A percentile compares a stretch with the other conserved stretches of the same genome.
These are phyloP conservation scores for Saccharomycopsis phalli DNA, from an alignment of 1,139 yeast genomes.

Conservation along the genomic window DNA sequence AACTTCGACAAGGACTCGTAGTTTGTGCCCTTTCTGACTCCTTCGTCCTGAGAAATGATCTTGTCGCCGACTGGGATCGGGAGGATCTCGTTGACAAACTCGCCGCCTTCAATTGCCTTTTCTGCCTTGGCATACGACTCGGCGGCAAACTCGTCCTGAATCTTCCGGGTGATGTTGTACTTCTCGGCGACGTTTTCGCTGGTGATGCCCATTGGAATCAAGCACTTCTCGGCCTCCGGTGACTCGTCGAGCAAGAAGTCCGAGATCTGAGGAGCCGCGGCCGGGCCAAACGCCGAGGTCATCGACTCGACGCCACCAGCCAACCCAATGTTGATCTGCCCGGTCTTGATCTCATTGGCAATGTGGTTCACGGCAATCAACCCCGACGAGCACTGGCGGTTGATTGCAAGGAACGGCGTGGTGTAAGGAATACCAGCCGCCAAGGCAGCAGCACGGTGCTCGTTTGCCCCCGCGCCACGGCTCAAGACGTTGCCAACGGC, in stretches of 20 bases:
- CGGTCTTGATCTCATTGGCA: constrained; percentile 77
- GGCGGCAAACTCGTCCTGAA: constrained; percentile 85
- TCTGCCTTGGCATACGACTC: constrained; percentile 80
- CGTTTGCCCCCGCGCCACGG: constrained; percentile 87
- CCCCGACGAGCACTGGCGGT: constrained; percentile 94
- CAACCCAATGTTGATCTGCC: constrained; percentile 85
- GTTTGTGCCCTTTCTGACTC: constrained; percentile 84
- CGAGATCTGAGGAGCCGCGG: constrained; percentile 57
- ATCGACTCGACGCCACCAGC: constrained; percentile 93
- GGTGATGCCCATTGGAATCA: constrained; percentile 88
- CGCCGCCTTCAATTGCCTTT: constrained; percentile 58
- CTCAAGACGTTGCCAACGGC: constrained; percentile 85
- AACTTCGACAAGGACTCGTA: constrained; percentile 64
- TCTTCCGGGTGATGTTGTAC: constrained; percentile 54
- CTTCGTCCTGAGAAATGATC: constrained; percentile 69
- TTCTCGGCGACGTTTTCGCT: constrained; percentile 67
- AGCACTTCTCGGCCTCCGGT: constrained; percentile 51
- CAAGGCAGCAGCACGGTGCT: constrained; percentile 77
- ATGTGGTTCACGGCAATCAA: constrained; percentile 82
- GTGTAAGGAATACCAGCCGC: constrained; percentile 67
- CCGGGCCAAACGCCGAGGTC: constrained; percentile 77
- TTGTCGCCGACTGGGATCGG: constrained; percentile 55
- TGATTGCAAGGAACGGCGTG: constrained; percentile 71
- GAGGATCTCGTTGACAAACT: constrained; percentile 76
- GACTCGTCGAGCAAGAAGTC: constrained; percentile 35